Evolutionary conservation across 108 stramenopile genomes (phyloP).

Genomic region (Poteriospumella lacustris): DNA sequence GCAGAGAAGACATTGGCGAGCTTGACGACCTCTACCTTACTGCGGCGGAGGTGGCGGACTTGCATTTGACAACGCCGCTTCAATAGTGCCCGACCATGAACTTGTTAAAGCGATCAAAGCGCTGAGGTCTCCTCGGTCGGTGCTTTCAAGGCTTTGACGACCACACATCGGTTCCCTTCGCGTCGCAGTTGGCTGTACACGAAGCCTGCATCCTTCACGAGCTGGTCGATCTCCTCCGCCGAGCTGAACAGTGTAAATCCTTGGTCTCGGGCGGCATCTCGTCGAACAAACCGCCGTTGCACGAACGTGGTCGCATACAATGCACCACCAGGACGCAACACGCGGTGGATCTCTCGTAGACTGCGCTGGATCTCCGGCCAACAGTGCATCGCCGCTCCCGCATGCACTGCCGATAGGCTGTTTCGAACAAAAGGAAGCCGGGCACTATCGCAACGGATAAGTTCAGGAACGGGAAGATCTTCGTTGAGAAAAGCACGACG

Average conservation of each 20-base stretch:
- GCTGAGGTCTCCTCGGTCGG: no score
- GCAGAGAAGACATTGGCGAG: no score
- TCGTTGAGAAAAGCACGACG: conserved; percentile 42
- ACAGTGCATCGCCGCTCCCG: conserved; percentile 94
- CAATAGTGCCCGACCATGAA: no score
- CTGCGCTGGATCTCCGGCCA: conserved; percentile 79
- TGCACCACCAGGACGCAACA: conserved; percentile 78
- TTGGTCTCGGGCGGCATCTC: conserved; percentile 21
- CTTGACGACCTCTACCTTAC: no score
- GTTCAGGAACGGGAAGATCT: conserved; percentile 57
- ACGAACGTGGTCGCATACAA: conserved; percentile 90
- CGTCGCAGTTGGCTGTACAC: conserved; percentile 3
- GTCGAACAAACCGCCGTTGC: conserved; percentile 60
- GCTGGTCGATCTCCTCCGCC: neutral
- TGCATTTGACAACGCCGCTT: no score
- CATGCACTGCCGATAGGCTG: conserved; percentile 74
- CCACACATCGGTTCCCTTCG: conserved; percentile 21
- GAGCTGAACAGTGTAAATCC: conserved; percentile 19
- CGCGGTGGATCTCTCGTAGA: conserved; percentile 72
- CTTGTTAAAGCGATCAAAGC: no score
- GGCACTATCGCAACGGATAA: conserved; percentile 79
- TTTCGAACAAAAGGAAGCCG: conserved; percentile 68
- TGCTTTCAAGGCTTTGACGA: conserved; percentile 29
- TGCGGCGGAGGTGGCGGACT: no score
- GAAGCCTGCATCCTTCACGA: conserved; percentile 26